Base-by-base conservation (phyloP, 2,329 filamentous ascomycete species). In the Cadophora luteo-olivacea region DNA sequence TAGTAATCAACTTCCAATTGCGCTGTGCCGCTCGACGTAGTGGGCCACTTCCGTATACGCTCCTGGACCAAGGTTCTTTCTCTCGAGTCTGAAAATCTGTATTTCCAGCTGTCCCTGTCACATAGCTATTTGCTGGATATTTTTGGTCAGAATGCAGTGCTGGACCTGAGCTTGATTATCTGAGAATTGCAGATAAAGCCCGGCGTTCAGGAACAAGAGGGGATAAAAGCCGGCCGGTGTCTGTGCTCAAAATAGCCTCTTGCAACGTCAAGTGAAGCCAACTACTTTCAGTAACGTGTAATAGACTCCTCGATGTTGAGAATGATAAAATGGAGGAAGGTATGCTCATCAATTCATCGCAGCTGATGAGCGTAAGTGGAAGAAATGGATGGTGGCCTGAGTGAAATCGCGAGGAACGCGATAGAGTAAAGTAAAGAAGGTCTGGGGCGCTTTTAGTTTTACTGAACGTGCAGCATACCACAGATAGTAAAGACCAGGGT, bases 1-100 rank as follows among this genome's bases (percentile, higher is more conserved):
- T 33, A 55, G 58, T 57, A 45, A 36, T 55, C 45, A 24, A 41
- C 36, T 29, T 60, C 9, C 29, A 54, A 25, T 51, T 41, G 57
- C 25, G 58, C 65, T 67, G 65, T 62, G 65, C 60, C 65, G 58
- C 51, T 48, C 52, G 41, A 58, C 29, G 16, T 22, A 60, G 29
- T 55, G 52, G 38, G 57, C 12, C 33, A 22, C 12, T 60, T 55
- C 22, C 14, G 33, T 6, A 4, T 16, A n/a, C n/a, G 55, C 55
- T 60, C 29, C 33, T 16, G 57, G n/a, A 11, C 11, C 3, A 29
- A 22, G 24, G 4, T 60, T 38, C 32, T 16, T 45, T 45, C 41
- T 45, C 22, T 60, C 5, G n/a, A 45, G 19, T 29, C 25, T 8
- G 36, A 25, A 29, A 24, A 9, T 38, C n/a, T 19, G n/a, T 60